Percentiles rank a stretch among this genome's conserved stretches.
These are phyloP conservation scores for Malassezia japonica DNA, from an alignment of 1,284 basidiomycete species.

Conservation along the genomic window DNA sequence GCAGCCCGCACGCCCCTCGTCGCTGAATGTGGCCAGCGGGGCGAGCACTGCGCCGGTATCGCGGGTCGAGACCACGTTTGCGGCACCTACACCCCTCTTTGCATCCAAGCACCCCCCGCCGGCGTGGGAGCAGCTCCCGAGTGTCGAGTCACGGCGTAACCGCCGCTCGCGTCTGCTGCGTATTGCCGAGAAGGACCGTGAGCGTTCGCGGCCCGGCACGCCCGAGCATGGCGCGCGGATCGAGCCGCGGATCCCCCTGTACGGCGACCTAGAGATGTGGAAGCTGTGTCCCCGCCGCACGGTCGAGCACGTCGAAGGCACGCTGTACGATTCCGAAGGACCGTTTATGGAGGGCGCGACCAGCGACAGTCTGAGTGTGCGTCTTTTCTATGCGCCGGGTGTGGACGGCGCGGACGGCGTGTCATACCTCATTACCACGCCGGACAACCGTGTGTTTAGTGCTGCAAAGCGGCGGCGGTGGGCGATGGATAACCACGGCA, in stretches of 20 bases:
- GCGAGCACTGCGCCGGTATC: no score
- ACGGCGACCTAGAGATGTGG: slow-evolving; percentile 14
- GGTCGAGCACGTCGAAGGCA: slow-evolving; percentile 39
- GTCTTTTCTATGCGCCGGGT: slow-evolving; percentile 26
- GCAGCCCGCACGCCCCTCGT: no score
- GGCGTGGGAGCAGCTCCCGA: slow-evolving; percentile 1
- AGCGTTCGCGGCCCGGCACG: not conserved
- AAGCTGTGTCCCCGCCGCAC: slow-evolving; percentile 25
- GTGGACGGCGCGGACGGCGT: not conserved
- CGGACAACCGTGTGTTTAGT: slow-evolving; percentile 45
- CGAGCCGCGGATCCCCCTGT: slow-evolving; percentile 7
- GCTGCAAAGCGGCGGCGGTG: slow-evolving; percentile 43
- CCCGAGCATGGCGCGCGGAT: not conserved
- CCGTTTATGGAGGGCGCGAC: slow-evolving; percentile 41
- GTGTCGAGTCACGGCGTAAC: slow-evolving; percentile 3
- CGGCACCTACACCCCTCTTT: no score
- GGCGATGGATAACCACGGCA: slow-evolving; percentile 42
- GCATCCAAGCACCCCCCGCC: not conserved
- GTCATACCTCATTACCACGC: slow-evolving; percentile 44
- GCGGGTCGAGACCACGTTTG: no score
- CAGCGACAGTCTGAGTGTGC: slow-evolving; percentile 41
- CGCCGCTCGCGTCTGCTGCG: slow-evolving; percentile 7
- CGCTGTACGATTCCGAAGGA: slow-evolving; percentile 40
- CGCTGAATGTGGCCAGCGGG: no score
- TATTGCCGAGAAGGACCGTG: slow-evolving; percentile 1